Conservation (phyloP, 768 basidiomycete species). For the Mycena floridula region DNA sequence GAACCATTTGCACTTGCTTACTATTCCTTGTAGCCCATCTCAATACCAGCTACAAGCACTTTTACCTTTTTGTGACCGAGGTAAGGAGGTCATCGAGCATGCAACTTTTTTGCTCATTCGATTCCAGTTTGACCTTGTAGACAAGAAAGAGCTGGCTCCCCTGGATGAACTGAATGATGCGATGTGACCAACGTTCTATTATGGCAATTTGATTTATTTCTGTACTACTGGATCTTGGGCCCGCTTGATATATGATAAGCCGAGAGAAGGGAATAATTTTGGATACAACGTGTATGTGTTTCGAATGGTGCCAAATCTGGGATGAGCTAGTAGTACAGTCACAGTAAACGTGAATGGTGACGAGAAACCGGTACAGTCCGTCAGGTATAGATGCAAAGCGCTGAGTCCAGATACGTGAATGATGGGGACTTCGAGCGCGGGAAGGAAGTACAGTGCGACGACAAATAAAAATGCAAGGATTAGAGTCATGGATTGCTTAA, state of each 20-base stretch:
- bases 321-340: no score
- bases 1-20: slow-evolving; percentile 1
- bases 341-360: no score
- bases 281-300: no score
- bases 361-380: no score
- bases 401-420: not conserved
- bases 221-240: not conserved
- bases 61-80: slow-evolving; percentile 95
- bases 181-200: no score
- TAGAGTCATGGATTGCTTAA: slow-evolving; percentile 23
- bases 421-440: not conserved
- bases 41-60: slow-evolving; percentile 97
- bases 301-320: no score
- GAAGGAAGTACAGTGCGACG: no score
- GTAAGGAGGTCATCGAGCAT: slow-evolving; percentile 38
- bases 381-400: not conserved
- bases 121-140: slow-evolving; percentile 82
- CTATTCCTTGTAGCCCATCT: slow-evolving; percentile 66
- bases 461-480: not conserved
- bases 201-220: slow-evolving; percentile 49
- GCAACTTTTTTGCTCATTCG: not conserved
- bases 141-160: slow-evolving; percentile 93
- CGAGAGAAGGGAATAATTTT: no score
- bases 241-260: no score
- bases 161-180: slow-evolving; percentile 94